phyloP scores from a whole-genome alignment of 2,329 filamentous ascomycete species.

The Arthrobotrys iridis region DNA sequence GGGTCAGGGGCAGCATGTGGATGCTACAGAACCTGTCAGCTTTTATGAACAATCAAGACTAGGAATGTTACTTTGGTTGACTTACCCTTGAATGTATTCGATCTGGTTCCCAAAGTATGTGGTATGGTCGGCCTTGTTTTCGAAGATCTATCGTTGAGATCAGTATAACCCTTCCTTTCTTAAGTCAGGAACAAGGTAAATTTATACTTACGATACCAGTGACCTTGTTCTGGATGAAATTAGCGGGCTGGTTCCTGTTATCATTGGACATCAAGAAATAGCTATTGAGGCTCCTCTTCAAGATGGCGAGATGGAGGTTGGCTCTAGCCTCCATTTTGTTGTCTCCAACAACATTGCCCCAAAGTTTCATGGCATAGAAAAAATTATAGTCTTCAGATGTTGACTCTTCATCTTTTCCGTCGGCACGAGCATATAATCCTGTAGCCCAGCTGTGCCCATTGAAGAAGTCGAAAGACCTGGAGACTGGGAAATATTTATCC shows the following conservation, averaged over 20 bases:
- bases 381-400: conserved; percentile 91
- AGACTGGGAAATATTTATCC: conserved; percentile 82
- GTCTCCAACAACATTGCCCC: conserved; percentile 83
- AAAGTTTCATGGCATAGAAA: conserved; percentile 90
- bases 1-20: conserved; percentile 82
- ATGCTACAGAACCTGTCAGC: conserved; percentile 67
- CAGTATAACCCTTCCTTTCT: conserved; percentile 63
- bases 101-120: conserved; percentile 83
- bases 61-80: conserved; percentile 57
- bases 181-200: too few relatives aligned
- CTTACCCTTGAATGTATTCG: conserved; percentile 73
- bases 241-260: conserved; percentile 76
- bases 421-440: conserved; percentile 71
- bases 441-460: conserved; percentile 87
- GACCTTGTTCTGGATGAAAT: conserved; percentile 81
- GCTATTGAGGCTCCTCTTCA: conserved; percentile 75
- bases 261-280: conserved; percentile 82
- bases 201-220: conserved; percentile 57
- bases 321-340: conserved; percentile 80
- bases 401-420: conserved; percentile 87
- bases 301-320: conserved; percentile 83
- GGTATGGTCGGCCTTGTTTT: conserved; percentile 93
- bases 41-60: conserved; percentile 25
- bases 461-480: conserved; percentile 89
- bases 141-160: conserved; percentile 70